Evolutionary conservation across 345 rosid genomes (phyloP).

Genomic region (Ceriops tagal): DNA sequence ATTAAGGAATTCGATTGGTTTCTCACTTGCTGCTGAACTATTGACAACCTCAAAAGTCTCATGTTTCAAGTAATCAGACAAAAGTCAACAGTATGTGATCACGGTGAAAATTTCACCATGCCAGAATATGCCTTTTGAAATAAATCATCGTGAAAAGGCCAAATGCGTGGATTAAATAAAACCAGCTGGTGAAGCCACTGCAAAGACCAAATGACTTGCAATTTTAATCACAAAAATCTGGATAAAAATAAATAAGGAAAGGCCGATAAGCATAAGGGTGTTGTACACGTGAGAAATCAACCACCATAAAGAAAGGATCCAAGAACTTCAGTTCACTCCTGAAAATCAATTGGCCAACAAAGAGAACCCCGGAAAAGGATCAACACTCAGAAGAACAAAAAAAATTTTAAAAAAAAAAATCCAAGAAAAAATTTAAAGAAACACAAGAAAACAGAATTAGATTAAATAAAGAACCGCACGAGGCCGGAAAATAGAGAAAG

Average conservation of each 20-base stretch:
- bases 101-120: no score
- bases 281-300: conserved; percentile 67
- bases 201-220: conserved; percentile 19
- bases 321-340: conserved; percentile 74
- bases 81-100: no score
- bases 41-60: no score
- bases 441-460: neutral
- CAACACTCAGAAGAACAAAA: no score
- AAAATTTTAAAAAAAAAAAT: no score
- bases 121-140: no score
- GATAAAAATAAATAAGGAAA: neutral
- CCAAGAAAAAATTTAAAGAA: conserved; percentile 1
- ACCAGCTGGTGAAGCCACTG: conserved; percentile 92
- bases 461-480: neutral
- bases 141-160: no score
- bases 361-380: neutral
- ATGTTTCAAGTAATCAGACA: no score
- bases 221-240: neutral
- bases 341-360: conserved; percentile 12
- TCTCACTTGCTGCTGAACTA: no score
- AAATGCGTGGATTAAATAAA: no score
- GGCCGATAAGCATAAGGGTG: neutral
- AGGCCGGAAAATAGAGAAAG: neutral
- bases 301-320: conserved; percentile 94
- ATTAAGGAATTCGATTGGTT: no score